Percentiles rank a stretch among this genome's conserved stretches.
Evolutionary conservation across 768 basidiomycete genomes (phyloP).

Genomic region (Pisolithus albus): DNA sequence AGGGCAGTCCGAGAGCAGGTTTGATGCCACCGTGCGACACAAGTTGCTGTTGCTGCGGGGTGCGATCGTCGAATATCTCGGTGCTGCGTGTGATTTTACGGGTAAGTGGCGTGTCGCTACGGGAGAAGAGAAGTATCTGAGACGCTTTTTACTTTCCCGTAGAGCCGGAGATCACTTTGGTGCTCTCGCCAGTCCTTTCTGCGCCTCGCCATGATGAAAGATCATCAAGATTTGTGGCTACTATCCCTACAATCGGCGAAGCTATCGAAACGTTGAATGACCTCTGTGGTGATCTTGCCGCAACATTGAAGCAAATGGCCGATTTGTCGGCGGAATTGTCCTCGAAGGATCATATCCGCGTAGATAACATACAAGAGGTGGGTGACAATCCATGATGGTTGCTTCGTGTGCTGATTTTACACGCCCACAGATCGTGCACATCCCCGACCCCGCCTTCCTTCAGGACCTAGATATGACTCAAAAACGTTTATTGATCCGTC

Average conservation of each 20-base stretch:
- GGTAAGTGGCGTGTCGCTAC: constrained; percentile 29
- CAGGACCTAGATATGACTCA: constrained; percentile 64
- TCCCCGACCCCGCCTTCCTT: constrained; percentile 49
- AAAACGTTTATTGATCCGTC: constrained; percentile 58
- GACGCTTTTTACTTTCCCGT: background rate
- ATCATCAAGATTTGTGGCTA: constrained; percentile 55
- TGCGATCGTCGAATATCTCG: constrained; percentile 59
- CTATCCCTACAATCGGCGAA: constrained; percentile 71
- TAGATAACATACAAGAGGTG: constrained; percentile 70
- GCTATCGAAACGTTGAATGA: constrained; percentile 60
- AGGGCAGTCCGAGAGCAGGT: constrained; percentile 50
- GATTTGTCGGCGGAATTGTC: constrained; percentile 66
- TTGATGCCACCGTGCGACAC: constrained; percentile 48
- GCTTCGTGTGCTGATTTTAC: background rate
- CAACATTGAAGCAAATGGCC: constrained; percentile 56
- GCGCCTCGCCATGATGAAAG: constrained; percentile 53
- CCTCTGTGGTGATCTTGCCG: constrained; percentile 54
- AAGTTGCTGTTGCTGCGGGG: constrained; percentile 56
- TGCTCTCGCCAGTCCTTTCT: constrained; percentile 62
- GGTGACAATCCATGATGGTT: constrained; percentile 7
- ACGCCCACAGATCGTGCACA: constrained; percentile 37
- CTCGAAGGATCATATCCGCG: constrained; percentile 60
- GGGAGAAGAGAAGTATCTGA: background rate
- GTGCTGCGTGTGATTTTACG: constrained; percentile 66
- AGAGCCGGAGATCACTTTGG: constrained; percentile 68